Base-by-base conservation (phyloP, 2,329 filamentous ascomycete genomes). In the Alternaria hordeiaustralica region DNA sequence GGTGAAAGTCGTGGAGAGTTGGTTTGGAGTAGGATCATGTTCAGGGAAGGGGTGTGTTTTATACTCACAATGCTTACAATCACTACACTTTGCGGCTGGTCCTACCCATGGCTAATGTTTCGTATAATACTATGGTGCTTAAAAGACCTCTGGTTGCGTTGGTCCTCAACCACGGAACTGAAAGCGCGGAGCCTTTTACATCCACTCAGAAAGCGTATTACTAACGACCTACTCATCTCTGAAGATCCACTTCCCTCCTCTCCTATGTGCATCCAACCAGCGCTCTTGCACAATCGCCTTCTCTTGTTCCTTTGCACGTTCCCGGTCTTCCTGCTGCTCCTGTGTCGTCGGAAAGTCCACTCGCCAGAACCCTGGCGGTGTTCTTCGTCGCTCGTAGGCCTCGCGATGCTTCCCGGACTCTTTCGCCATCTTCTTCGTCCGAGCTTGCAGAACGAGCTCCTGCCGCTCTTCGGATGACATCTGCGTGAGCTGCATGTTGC, bases 341-440 rank as follows among this genome's bases (percentile, higher is more conserved):
- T 98, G 96, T 2, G 96, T 97, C 25, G 84, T 89, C 2, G 95
- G 94, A 77, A 99, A 97, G 70, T 97, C 95, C 2, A 91, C 87
- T 58, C 92, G 86, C 96, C 96, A 99, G 77, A 93, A 98, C 0
- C 94, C 94, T 2, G 93, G 93, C 12, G 96, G 94, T 10, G 91
- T 93, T 47, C 83, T 84, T 66, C 87, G 86, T 55, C 93, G 87
- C 63, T 90, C 87, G 78, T 91, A 94, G 26, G 89, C 86, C 70
- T 95, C 87, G 60, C 91, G 87, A 79, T 97, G 94, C 75, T 86
- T 93, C 6, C 94, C 94, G 77, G 88, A 89, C 65, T 87, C 86
- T 73, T 94, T 90, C 1, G 94, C 91, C 66, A 96, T 82, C 53
- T 90, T 84, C 74, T 88, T 87, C 0, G 89, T 90, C 74, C 90